Conservation (phyloP, 345 rosid species). For the Rhodomyrtus tomentosa region DNA sequence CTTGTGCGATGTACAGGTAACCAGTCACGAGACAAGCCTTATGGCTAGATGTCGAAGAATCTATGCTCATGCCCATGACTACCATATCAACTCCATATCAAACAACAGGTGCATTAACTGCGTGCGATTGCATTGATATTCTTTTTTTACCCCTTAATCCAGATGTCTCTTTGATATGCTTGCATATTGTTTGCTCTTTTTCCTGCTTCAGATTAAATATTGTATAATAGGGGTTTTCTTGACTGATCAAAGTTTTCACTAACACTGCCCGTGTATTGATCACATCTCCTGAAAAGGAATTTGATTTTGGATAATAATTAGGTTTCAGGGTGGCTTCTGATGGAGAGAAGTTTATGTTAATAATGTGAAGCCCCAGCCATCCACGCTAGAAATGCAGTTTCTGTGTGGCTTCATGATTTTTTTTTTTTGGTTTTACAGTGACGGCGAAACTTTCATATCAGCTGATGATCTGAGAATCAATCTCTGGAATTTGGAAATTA, state of each 20-base stretch:
- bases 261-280: not conserved
- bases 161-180: not conserved
- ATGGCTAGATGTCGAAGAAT: conserved; percentile 92
- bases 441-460: conserved; percentile 56
- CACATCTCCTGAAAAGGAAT: not conserved
- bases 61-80: conserved; percentile 76
- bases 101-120: conserved; percentile 58
- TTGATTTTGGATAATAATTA: not conserved
- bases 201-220: not conserved
- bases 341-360: not conserved
- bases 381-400: not conserved
- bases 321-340: not conserved
- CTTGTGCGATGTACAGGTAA: conserved; percentile 36
- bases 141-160: not conserved
- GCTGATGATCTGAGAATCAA: conserved; percentile 58
- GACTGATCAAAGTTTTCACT: not conserved
- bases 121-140: not conserved
- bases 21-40: conserved; percentile 73
- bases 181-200: not conserved
- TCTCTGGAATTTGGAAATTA: conserved; percentile 59
- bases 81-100: conserved; percentile 51
- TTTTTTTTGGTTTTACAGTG: conserved; percentile 15
- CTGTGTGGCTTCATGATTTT: not conserved
- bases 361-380: not conserved
- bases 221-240: not conserved